These are phyloP conservation scores for Myrica gale DNA, from an alignment of 306 rosid species.

Conservation along the genomic window DNA sequence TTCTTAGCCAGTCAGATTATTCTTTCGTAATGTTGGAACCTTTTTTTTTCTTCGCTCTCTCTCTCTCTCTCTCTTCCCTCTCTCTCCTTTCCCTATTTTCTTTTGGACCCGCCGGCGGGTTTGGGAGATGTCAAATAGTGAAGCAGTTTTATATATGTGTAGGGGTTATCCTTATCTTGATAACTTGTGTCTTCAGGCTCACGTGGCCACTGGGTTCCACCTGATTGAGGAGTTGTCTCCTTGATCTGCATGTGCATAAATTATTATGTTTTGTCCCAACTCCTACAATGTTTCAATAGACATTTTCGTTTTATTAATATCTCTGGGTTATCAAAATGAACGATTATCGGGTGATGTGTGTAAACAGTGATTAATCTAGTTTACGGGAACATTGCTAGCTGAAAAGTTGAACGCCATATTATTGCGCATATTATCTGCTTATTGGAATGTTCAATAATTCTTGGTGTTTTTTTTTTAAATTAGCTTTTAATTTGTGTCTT, in stretches of 20 bases:
- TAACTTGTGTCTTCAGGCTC: conserved; percentile 5
- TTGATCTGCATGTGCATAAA: neutral
- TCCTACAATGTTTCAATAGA: neutral
- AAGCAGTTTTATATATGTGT: neutral
- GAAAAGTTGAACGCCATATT: neutral
- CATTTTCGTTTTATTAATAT: neutral
- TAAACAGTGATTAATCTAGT: neutral
- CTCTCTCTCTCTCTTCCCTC: neutral
- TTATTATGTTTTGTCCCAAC: neutral
- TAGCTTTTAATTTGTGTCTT: neutral
- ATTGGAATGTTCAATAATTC: neutral
- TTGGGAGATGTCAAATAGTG: neutral
- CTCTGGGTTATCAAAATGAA: neutral
- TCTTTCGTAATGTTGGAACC: neutral
- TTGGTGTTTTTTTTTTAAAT: neutral
- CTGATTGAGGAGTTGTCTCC: neutral
- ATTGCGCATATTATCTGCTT: neutral
- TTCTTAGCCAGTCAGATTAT: neutral
- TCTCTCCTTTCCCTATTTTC: neutral
- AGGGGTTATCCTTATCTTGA: conserved; percentile 25
- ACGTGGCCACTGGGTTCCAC: conserved; percentile 29
- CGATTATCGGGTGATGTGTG: neutral
- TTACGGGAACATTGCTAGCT: neutral
- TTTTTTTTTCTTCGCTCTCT: neutral
- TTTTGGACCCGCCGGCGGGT: neutral